Evolutionary conservation across 176 grass and related monocot species (phyloP), one percentile per base, ranked within the genome.

Genomic region (Cenchrus purpureus): DNA sequence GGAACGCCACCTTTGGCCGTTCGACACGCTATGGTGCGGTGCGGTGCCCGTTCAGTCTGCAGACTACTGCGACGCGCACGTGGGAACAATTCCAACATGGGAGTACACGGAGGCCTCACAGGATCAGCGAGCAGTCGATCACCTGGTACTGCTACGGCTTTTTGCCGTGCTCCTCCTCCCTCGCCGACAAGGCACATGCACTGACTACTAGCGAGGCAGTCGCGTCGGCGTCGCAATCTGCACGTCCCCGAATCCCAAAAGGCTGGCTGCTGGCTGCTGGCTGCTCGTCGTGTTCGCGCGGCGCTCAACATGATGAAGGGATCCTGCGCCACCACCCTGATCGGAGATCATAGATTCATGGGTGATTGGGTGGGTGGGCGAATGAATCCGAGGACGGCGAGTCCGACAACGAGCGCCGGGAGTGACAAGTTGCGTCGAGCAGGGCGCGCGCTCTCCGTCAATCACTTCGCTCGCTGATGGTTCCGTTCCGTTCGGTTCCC

Each of bases 341-440:
- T 45, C 14, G 6, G 49, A 37, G 46, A 54, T 40, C 12, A 9
- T n/a, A 25, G 22, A 25, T 25, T 25, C 22, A 25, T 25, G 22
- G 22, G 22, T 25, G 22, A 25, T 25, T 25, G n/a, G 25, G 11
- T 54, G 52, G 14, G 29, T 34, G 45, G 1, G 31, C 31, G 22
- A 19, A 19, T 58, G 88, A 73, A 83, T 86, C 58, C 67, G 84
- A 90, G 79, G 79, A 86, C 59, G 74, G 65, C 32, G 48, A 16
- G 76, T 20, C 17, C 28, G 14, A 57, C 65, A 65, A 73, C 37
- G 4, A 40, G 37, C 37, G 64, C 67, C 56, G 73, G 57, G 73
- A 13, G 45, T 10, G 83, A 71, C 88, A 54, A 15, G 83, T 77
- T 85, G 56, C 12, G 22, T 85, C 87, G 19, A 65, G 63, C 74